Evolutionary conservation across 2,329 filamentous ascomycete species (phyloP).

Genomic region (Venturia pyrina): DNA sequence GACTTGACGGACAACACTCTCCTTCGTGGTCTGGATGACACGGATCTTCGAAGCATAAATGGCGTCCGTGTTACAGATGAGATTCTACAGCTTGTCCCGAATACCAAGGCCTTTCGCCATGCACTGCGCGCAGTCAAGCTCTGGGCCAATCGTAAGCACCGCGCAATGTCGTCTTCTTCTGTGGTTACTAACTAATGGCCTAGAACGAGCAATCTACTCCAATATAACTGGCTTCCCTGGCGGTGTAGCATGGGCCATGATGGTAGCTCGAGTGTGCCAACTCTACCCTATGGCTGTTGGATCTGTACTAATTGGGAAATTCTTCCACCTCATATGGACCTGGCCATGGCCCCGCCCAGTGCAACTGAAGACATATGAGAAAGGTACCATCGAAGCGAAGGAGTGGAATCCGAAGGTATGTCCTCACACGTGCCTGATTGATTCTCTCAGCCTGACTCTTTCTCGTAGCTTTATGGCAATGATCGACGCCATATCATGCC

Average conservation of each 20-base stretch:
- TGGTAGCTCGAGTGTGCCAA: conserved; percentile 91
- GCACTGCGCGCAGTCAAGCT: conserved; percentile 89
- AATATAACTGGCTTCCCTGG: conserved; percentile 96
- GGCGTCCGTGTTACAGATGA: conserved; percentile 91
- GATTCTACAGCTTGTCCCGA: conserved; percentile 79
- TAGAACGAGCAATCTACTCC: conserved; percentile 76
- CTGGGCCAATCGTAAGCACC: conserved; percentile 65
- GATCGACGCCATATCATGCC: conserved; percentile 91
- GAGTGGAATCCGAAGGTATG: conserved; percentile 88
- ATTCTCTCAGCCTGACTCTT: conserved; percentile 16
- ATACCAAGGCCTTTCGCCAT: conserved; percentile 79
- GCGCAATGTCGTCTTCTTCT: background rate
- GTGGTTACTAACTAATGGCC: conserved; percentile 14
- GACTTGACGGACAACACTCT: conserved; percentile 75
- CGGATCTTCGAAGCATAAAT: conserved; percentile 80
- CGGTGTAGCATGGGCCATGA: conserved; percentile 96
- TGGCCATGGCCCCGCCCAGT: conserved; percentile 97
- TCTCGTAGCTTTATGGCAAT: conserved; percentile 56
- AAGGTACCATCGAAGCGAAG: conserved; percentile 67
- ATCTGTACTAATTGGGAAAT: conserved; percentile 81
- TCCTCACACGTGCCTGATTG: background rate
- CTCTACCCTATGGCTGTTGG: conserved; percentile 88
- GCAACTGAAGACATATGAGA: conserved; percentile 73
- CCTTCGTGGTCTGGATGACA: conserved; percentile 75
- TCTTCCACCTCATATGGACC: conserved; percentile 81